Evolutionary conservation across 2,329 filamentous ascomycete genomes (phyloP).

Genomic region (Chrysosphaeria jannelii): DNA sequence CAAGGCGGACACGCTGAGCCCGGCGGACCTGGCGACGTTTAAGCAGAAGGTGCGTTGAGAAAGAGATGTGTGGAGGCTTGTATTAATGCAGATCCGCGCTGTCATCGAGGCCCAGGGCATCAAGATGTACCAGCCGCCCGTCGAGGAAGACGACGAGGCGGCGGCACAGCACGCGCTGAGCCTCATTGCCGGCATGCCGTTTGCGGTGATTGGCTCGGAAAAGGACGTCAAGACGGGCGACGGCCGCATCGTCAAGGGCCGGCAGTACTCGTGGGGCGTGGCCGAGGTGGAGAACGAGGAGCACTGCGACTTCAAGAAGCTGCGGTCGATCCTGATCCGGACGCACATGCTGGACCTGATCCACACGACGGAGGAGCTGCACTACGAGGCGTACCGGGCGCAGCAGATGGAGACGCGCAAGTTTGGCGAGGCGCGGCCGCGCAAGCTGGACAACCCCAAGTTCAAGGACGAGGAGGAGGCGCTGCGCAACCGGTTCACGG

Average conservation of each 20-base stretch:
- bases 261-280: constrained; percentile 97
- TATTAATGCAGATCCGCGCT: constrained; percentile 39
- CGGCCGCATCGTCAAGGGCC: constrained; percentile 90
- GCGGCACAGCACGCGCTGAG: constrained; percentile 83
- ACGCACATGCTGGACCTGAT: constrained; percentile 99
- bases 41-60: constrained; percentile 44
- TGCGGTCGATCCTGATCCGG: constrained; percentile 91
- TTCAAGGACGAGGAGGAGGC: constrained; percentile 99
- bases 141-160: constrained; percentile 94
- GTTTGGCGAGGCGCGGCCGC: constrained; percentile 86
- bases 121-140: constrained; percentile 94
- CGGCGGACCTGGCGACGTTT: constrained; percentile 69
- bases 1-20: constrained; percentile 94
- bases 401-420: constrained; percentile 99
- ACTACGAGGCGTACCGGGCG: constrained; percentile 97
- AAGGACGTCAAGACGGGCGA: constrained; percentile 96
- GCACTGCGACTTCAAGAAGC: constrained; percentile 99
- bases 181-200: constrained; percentile 91
- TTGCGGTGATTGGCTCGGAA: constrained; percentile 94
- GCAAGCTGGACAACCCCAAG: constrained; percentile 99
- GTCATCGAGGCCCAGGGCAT: constrained; percentile 97
- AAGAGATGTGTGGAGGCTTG: neutral
- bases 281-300: constrained; percentile 99
- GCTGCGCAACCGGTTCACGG: constrained; percentile 93
- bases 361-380: constrained; percentile 95